These are phyloP conservation scores for Cryphonectria japonica DNA, from an alignment of 2,329 filamentous ascomycete genomes.

Conservation along the genomic window DNA sequence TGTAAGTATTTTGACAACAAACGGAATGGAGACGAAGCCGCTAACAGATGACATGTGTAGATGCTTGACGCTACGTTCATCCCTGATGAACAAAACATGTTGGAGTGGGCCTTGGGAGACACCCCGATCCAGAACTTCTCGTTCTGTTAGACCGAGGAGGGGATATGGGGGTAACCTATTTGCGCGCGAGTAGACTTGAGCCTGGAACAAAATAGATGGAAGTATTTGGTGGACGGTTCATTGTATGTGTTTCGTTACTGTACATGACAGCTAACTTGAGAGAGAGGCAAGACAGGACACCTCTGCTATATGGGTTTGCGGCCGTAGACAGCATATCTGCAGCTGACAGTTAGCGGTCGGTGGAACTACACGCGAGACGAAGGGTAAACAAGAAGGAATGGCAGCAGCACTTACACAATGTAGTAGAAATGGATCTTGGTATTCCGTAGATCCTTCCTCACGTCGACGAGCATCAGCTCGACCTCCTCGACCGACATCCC, in stretches of 20 bases:
- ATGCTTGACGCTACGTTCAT: constrained; percentile 22
- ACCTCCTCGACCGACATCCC: constrained; percentile 39
- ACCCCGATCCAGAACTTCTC: constrained; percentile 15
- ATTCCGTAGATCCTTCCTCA: constrained; percentile 38
- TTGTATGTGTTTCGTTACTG: not conserved
- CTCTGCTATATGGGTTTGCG: constrained; percentile 19
- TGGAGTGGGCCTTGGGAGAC: constrained; percentile 18
- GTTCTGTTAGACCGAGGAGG: constrained; percentile 11
- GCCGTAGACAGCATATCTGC: constrained; percentile 26
- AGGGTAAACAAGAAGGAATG: not conserved
- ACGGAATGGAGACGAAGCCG: not conserved
- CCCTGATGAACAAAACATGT: not conserved
- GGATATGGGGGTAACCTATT: not conserved
- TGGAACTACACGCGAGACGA: not conserved
- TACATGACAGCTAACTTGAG: not conserved
- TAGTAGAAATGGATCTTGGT: constrained; percentile 40
- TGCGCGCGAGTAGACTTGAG: not conserved
- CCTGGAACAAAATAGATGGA: not conserved
- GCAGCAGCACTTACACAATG: constrained; percentile 33
- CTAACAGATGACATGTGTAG: constrained; percentile 1
- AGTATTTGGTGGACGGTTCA: not conserved
- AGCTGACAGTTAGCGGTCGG: not conserved
- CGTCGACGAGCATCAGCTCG: constrained; percentile 38
- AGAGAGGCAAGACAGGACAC: not conserved
- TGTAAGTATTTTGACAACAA: constrained; percentile 9